Base-by-base conservation (phyloP, 2,329 filamentous ascomycete species). In the Nemania bipapillata region DNA sequence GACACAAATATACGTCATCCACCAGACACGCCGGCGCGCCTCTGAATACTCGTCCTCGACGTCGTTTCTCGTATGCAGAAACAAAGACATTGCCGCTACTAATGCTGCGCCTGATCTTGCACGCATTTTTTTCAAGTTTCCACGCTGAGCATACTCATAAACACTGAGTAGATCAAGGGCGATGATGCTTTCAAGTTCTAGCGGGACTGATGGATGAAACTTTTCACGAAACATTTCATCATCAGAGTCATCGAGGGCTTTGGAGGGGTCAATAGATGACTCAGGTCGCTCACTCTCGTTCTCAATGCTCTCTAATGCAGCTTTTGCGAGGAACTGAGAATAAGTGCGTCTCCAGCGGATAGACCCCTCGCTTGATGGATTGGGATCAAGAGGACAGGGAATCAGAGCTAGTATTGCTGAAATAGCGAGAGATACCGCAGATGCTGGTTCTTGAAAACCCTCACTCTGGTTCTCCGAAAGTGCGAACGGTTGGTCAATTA, bases 1-100 rank as follows among this genome's bases (percentile, higher is more conserved):
- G 4, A 83, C 81, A 66, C 81, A 83, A 17, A 85, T 80, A 66
- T 86, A 87, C 78, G 84, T 86, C 83, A 86, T 86, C 85, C 85
- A 86, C 84, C 84, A 86, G 5, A 81, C 79, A 32, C 84, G 79
- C 32, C 83, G 78, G 71, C 81, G 81, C 12, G 82, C 82, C 70
- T 86, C 84, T 0, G 81, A 76, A 67, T 79, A 84, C 45, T 76
- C 74, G 49, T 83, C 80, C 37, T 83, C 79, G 6, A 76, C 75
- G 4, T 79, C 77, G 4, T 73, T 77, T 54, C 77, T 79, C 15
- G 74, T 76, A 72, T 86, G 84, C 1, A 86, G 76, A 5, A 77
- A 80, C 26, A 83, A 72, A 35, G 79, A 80, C 79, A 85, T 83
- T 7, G 84, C 84, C 17, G 80, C 74, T 67, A 83, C 78, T 42